Evolutionary conservation across 192 early-diverging fungal species (phyloP).

Genomic region (Rhizophagus clarus): DNA sequence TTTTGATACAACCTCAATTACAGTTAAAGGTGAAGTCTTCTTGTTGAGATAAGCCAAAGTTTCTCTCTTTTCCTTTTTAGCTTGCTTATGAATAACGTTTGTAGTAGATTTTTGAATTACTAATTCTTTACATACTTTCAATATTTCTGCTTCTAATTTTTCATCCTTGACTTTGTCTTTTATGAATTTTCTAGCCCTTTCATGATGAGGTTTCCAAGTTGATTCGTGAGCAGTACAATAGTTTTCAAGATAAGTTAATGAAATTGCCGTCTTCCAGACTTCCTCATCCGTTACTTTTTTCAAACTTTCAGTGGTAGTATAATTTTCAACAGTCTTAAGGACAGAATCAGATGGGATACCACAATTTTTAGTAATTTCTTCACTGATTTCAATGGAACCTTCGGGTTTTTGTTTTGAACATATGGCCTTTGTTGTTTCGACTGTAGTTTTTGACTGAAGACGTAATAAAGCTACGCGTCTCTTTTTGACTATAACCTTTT

Average conservation of each 20-base stretch:
- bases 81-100: not conserved
- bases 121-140: too few relatives aligned
- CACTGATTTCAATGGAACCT: not conserved
- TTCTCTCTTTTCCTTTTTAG: not conserved
- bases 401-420: not conserved
- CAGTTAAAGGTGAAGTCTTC: not conserved
- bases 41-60: not conserved
- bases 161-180: too few relatives aligned
- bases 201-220: not conserved
- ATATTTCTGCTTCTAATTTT: too few relatives aligned
- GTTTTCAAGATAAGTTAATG: not conserved
- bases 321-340: not conserved
- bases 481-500: not conserved
- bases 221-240: not conserved
- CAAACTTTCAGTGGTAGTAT: not conserved
- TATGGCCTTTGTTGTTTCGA: not conserved
- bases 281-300: not conserved
- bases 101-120: not conserved
- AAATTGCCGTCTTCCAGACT: not conserved
- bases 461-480: not conserved
- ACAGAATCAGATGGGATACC: not conserved
- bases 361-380: not conserved
- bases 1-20: not conserved
- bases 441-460: not conserved
- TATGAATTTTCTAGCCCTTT: not conserved